These are phyloP conservation scores for Emydomyces testavorans DNA, from an alignment of 2,329 filamentous ascomycete species.

Conservation along the genomic window DNA sequence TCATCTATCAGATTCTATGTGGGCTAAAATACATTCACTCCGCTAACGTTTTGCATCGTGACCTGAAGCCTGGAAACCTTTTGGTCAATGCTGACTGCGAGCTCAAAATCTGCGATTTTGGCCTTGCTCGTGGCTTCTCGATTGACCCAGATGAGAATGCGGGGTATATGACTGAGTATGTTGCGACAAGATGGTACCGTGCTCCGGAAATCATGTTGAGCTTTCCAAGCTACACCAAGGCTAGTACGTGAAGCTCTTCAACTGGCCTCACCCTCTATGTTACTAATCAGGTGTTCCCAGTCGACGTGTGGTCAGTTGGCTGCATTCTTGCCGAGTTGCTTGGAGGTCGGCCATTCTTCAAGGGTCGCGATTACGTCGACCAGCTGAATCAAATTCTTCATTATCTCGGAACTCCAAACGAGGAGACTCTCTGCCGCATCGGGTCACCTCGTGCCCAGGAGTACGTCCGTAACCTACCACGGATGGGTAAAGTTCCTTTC, in stretches of 20 bases:
- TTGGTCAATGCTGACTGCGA: constrained; percentile 98
- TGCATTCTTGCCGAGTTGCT: constrained; percentile 95
- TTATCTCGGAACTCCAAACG: constrained; percentile 91
- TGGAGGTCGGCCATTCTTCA: constrained; percentile 95
- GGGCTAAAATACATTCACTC: constrained; percentile 99
- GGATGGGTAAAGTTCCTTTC: constrained; percentile 90
- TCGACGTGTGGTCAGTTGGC: constrained; percentile 98
- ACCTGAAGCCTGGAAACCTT: constrained; percentile 92
- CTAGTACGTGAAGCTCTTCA: constrained; percentile 57
- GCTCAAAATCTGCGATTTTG: constrained; percentile 98
- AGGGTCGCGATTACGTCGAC: constrained; percentile 97
- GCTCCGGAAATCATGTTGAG: constrained; percentile 98
- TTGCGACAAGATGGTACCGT: constrained; percentile 96
- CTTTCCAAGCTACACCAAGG: constrained; percentile 99
- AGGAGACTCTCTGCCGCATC: constrained; percentile 86
- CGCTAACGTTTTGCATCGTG: constrained; percentile 91
- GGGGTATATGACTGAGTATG: constrained; percentile 99
- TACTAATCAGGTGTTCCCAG: too few species aligned
- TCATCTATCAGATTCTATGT: constrained; percentile 99
- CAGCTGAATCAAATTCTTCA: constrained; percentile 98
- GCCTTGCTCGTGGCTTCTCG: constrained; percentile 89
- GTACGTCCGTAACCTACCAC: constrained; percentile 92
- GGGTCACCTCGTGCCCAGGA: constrained; percentile 93
- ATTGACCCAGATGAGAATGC: constrained; percentile 96
- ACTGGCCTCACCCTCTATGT: too few species aligned